Evolutionary conservation across 768 basidiomycete species (phyloP).

Genomic region (Suillus cothurnatus): DNA sequence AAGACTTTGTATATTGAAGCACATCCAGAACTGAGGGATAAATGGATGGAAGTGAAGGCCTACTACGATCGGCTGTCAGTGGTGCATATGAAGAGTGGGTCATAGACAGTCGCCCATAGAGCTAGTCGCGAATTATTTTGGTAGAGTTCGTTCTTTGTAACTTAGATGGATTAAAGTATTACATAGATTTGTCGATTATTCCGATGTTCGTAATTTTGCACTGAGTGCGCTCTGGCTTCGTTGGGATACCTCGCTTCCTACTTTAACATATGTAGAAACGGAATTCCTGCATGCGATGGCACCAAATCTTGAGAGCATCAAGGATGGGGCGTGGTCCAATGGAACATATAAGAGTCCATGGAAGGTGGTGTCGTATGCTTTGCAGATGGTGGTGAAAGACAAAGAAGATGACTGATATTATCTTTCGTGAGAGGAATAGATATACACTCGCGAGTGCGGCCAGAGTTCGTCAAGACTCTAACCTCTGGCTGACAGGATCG

Average conservation of each 20-base stretch:
- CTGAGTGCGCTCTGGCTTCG: too few species aligned
- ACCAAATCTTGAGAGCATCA: neutral
- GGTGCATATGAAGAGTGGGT: neutral
- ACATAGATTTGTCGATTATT: neutral
- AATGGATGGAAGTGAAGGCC: slow-evolving; percentile 21
- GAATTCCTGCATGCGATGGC: neutral
- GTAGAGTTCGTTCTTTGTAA: neutral
- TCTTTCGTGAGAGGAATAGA: too few species aligned
- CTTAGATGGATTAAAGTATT: neutral
- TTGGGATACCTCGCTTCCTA: too few species aligned
- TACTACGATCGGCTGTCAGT: neutral
- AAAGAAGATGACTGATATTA: too few species aligned
- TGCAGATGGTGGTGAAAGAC: neutral
- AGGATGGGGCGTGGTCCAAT: too few species aligned
- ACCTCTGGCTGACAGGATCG: too few species aligned
- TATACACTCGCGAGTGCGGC: too few species aligned
- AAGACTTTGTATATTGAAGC: slow-evolving; percentile 29
- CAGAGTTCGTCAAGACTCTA: too few species aligned
- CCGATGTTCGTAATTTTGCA: neutral
- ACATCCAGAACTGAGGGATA: slow-evolving; percentile 30
- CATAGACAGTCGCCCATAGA: neutral
- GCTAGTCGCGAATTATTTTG: neutral
- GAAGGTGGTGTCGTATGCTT: neutral
- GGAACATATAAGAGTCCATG: neutral
- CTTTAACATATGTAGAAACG: too few species aligned